These are phyloP conservation scores for Aspergillus sclerotioniger DNA, from an alignment of 495 filamentous ascomycete species.

Conservation along the genomic window DNA sequence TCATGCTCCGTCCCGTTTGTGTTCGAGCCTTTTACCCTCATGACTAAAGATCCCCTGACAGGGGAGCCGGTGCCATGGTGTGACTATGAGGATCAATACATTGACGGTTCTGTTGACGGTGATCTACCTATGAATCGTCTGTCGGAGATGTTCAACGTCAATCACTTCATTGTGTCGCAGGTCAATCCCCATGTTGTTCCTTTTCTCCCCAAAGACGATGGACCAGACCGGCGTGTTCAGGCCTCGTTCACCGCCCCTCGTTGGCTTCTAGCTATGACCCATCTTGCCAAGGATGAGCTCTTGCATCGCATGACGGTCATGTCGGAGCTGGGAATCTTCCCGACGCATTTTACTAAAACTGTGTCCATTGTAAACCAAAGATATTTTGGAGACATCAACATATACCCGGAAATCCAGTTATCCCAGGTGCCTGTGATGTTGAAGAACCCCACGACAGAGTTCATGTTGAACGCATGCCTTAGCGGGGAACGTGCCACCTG, in stretches of 20 bases:
- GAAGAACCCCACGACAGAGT: conserved; percentile 84
- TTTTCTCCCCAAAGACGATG: conserved; percentile 74
- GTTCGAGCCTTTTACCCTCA: conserved; percentile 70
- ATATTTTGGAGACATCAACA: conserved; percentile 95
- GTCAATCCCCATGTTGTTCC: conserved; percentile 93
- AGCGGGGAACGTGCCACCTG: conserved; percentile 84
- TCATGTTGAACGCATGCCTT: conserved; percentile 74
- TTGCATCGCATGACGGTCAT: conserved; percentile 79
- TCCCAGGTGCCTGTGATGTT: conserved; percentile 74
- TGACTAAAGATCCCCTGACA: conserved; percentile 83
- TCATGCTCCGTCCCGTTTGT: conserved; percentile 92
- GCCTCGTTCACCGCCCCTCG: conserved; percentile 38
- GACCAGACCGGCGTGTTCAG: conserved; percentile 37
- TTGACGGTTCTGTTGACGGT: conserved; percentile 92
- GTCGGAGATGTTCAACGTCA: conserved; percentile 96
- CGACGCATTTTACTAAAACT: conserved; percentile 73
- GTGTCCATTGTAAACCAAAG: conserved; percentile 81
- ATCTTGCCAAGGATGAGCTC: conserved; percentile 76
- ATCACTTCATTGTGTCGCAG: conserved; percentile 96
- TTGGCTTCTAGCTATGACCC: conserved; percentile 68
- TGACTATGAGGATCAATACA: conserved; percentile 76
- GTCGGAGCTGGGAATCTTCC: conserved; percentile 80
- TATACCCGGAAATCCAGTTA: conserved; percentile 75
- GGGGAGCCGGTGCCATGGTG: conserved; percentile 80
- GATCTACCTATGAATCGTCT: conserved; percentile 90